Percentiles rank a stretch among this genome's conserved stretches.
These are phyloP conservation scores for Heritiera littoralis DNA, from an alignment of 345 rosid genomes.

Conservation along the genomic window DNA sequence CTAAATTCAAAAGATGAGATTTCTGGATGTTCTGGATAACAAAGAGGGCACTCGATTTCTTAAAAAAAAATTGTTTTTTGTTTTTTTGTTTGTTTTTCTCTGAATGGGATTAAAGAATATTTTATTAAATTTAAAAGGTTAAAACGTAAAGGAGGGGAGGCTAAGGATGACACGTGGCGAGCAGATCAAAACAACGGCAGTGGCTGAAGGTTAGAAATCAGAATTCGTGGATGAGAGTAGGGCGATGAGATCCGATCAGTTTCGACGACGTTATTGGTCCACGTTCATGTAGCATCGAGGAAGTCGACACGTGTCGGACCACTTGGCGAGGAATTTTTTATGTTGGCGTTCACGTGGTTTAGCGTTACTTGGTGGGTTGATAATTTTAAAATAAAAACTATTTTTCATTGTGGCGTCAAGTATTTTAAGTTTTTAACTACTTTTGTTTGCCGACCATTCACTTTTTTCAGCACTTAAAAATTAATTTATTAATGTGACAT, in stretches of 20 bases:
- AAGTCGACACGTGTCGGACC: conserved; percentile 30
- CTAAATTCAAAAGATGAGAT: conserved; percentile 14
- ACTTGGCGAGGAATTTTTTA: neutral
- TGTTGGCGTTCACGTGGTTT: conserved; percentile 21
- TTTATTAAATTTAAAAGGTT: conserved; percentile 27
- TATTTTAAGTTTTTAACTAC: neutral
- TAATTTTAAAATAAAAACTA: neutral
- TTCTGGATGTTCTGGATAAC: conserved; percentile 47
- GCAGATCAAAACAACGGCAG: conserved; percentile 41
- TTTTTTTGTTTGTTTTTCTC: neutral
- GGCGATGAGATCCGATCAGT: conserved; percentile 75
- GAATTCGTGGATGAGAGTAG: conserved; percentile 80
- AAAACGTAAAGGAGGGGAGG: conserved; percentile 34
- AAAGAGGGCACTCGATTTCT: conserved; percentile 27
- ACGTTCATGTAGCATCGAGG: conserved; percentile 37
- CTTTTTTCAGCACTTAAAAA: neutral
- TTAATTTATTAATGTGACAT: too few relatives aligned
- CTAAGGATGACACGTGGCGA: conserved; percentile 55
- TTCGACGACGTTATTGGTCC: conserved; percentile 58
- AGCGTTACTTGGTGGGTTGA: neutral
- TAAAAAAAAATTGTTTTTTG: neutral
- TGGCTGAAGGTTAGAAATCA: conserved; percentile 40
- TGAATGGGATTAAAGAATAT: conserved; percentile 1
- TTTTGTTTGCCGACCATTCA: conserved; percentile 1
- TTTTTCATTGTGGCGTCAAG: conserved; percentile 1